Evolutionary conservation across 2,329 filamentous ascomycete species (phyloP).

Genomic region (Pseudogymnoascus pannorum): DNA sequence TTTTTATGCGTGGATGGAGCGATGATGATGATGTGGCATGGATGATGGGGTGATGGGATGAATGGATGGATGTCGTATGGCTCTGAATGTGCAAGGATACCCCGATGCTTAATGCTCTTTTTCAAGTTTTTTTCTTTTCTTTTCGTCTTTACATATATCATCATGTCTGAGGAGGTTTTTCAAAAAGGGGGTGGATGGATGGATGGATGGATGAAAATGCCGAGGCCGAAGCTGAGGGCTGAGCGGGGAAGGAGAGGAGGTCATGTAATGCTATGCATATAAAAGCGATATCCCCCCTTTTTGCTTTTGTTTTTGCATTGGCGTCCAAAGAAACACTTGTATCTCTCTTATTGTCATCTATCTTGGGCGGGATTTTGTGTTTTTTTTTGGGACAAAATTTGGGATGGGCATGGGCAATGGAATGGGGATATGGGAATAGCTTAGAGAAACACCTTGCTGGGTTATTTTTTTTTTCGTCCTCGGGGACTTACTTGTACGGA

Average conservation of each 20-base stretch:
- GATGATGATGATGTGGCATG: no score
- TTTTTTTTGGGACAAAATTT: background rate
- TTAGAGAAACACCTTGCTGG: background rate
- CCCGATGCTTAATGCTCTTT: background rate
- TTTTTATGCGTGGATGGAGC: background rate
- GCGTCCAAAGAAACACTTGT: background rate
- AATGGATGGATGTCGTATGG: background rate
- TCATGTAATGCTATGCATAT: background rate
- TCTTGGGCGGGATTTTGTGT: background rate
- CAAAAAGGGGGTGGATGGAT: background rate
- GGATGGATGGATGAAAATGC: no score
- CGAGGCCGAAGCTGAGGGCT: background rate
- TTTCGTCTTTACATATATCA: no score
- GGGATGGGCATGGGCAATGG: background rate
- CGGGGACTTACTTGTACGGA: background rate
- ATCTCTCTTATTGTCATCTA: background rate
- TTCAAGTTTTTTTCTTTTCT: no score
- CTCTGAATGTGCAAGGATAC: background rate
- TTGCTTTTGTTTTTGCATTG: background rate
- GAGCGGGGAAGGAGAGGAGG: background rate
- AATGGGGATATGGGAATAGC: background rate
- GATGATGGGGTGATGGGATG: no score
- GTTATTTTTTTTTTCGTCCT: background rate
- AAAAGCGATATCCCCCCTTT: background rate
- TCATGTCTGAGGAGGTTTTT: background rate